These are phyloP conservation scores for Luzula sylvatica DNA, from an alignment of 176 grass and related monocot genomes.

Conservation along the genomic window DNA sequence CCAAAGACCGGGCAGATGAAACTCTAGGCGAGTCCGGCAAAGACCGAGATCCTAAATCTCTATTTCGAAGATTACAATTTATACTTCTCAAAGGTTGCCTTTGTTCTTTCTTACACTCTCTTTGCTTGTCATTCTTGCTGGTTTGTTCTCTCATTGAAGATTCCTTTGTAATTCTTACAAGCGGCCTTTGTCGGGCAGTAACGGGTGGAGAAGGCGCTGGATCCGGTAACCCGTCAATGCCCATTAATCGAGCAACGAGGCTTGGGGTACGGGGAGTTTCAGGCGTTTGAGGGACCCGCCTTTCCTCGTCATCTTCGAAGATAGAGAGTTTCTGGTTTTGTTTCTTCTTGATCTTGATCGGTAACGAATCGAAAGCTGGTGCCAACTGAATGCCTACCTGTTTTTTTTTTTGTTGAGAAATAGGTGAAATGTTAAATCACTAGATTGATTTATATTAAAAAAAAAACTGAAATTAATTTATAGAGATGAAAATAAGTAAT, in stretches of 20 bases:
- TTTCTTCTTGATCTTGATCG: neutral
- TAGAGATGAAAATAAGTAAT: neutral
- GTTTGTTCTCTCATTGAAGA: neutral
- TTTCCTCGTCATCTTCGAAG: slow-evolving; percentile 14
- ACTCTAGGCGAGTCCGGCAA: slow-evolving; percentile 58
- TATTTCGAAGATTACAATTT: slow-evolving; percentile 41
- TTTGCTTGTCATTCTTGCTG: slow-evolving; percentile 2
- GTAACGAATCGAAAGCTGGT: slow-evolving; percentile 32
- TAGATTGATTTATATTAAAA: neutral
- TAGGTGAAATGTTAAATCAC: neutral
- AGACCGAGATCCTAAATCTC: slow-evolving; percentile 17
- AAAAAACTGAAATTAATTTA: neutral
- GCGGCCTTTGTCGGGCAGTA: neutral
- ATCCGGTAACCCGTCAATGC: slow-evolving; percentile 59
- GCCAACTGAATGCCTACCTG: slow-evolving; percentile 47
- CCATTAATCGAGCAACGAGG: slow-evolving; percentile 77
- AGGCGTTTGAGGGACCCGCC: slow-evolving; percentile 32
- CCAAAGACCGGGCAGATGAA: slow-evolving; percentile 36
- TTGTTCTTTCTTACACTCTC: slow-evolving; percentile 27
- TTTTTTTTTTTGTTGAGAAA: slow-evolving; percentile 5
- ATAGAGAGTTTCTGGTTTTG: neutral
- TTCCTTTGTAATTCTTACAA: neutral
- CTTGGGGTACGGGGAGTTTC: slow-evolving; percentile 71
- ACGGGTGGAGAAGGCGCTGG: slow-evolving; percentile 21
- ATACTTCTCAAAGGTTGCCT: slow-evolving; percentile 55